These are phyloP conservation scores for Aspergillus carbonarius DNA, from an alignment of 2,329 filamentous ascomycete genomes.

Conservation along the genomic window DNA sequence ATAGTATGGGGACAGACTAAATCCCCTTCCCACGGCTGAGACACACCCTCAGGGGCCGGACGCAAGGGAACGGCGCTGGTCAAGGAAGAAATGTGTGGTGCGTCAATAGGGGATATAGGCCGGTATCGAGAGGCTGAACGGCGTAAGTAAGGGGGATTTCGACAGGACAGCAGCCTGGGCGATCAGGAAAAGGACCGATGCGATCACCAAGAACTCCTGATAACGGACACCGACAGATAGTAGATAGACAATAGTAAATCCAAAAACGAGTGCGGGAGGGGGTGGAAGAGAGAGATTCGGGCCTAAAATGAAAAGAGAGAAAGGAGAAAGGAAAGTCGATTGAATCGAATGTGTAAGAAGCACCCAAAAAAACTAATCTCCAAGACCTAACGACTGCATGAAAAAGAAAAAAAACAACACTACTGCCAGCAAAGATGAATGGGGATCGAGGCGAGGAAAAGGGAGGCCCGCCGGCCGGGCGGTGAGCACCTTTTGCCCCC, in stretches of 20 bases:
- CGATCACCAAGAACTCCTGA: slow-evolving; percentile 7
- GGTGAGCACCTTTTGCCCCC: slow-evolving; percentile 10
- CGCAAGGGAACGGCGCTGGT: slow-evolving; percentile 3
- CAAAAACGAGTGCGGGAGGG: slow-evolving; percentile 11
- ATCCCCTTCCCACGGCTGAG: not conserved
- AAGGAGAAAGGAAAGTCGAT: slow-evolving; percentile 19
- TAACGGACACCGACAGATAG: slow-evolving; percentile 9
- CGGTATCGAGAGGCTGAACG: slow-evolving; percentile 2
- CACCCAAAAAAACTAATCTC: not conserved
- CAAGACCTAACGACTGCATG: slow-evolving; percentile 13
- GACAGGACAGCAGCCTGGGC: not conserved
- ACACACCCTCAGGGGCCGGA: slow-evolving; percentile 1
- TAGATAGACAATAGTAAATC: slow-evolving; percentile 9
- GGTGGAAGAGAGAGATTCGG: slow-evolving; percentile 11
- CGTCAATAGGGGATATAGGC: slow-evolving; percentile 1
- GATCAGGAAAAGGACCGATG: slow-evolving; percentile 2
- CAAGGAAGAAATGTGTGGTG: not conserved
- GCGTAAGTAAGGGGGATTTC: slow-evolving; percentile 7
- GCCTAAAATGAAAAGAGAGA: slow-evolving; percentile 11
- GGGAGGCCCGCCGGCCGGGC: not conserved
- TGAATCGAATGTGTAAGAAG: slow-evolving; percentile 12
- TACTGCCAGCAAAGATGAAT: not conserved
- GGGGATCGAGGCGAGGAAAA: not conserved
- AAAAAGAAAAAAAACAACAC: not conserved
- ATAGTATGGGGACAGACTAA: not conserved